phyloP scores from a whole-genome alignment of 106 monocot genomes.

The Platanthera guangdongensis region DNA sequence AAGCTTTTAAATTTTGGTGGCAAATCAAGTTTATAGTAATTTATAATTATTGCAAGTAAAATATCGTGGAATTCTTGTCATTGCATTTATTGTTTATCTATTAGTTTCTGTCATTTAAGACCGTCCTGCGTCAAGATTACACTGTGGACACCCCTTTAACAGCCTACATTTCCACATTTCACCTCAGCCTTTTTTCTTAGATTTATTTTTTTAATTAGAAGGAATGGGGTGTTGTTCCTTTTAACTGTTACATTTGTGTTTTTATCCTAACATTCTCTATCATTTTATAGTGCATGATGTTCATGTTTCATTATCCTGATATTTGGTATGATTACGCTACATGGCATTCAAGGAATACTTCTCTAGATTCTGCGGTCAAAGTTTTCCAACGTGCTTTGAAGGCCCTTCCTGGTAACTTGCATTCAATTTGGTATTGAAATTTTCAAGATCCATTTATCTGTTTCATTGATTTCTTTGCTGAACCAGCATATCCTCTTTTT shows the following conservation, averaged over 20 bases:
- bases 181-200: background rate
- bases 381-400: constrained; percentile 86
- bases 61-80: no score
- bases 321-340: constrained; percentile 97
- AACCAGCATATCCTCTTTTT: background rate
- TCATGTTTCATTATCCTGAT: constrained; percentile 92
- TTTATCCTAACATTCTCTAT: constrained; percentile 9
- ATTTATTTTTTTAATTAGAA: background rate
- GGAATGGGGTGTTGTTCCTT: background rate
- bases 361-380: constrained; percentile 78
- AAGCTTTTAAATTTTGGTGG: no score
- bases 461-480: background rate
- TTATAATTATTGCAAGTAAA: no score
- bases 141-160: background rate
- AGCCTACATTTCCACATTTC: background rate
- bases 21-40: no score
- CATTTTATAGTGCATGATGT: constrained; percentile 71
- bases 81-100: no score
- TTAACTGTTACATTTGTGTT: background rate
- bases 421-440: background rate
- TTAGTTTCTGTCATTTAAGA: no score
- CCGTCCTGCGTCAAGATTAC: background rate
- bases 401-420: constrained; percentile 77
- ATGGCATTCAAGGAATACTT: constrained; percentile 83
- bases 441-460: background rate